A percentile compares a stretch with the other conserved stretches of the same genome.
phyloP scores from a whole-genome alignment of 208 protist species.

The Crithidia mellificae region DNA sequence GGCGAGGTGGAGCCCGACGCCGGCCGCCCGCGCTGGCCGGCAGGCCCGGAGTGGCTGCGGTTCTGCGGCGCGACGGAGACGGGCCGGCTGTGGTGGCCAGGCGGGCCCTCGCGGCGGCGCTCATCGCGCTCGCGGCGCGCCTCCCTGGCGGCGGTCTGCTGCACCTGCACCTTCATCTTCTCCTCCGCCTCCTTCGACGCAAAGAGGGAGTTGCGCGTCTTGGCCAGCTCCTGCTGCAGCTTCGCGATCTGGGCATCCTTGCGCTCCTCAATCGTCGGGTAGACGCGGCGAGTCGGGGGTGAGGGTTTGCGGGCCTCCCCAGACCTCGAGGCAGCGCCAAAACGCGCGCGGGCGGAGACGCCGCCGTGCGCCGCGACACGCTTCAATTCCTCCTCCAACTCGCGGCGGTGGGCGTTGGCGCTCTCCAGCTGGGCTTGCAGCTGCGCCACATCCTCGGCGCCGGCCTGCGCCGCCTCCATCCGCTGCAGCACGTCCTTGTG shows the following conservation, averaged over 20 bases:
- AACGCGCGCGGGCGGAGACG: neutral
- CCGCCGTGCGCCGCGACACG: neutral
- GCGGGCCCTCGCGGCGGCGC: constrained; percentile 10
- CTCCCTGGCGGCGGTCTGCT: constrained; percentile 39
- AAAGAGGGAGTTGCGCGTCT: constrained; percentile 47
- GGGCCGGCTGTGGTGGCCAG: constrained; percentile 1
- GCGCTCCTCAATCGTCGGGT: constrained; percentile 23
- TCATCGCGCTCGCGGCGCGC: constrained; percentile 32
- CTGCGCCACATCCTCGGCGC: neutral
- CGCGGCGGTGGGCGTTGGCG: constrained; percentile 26
- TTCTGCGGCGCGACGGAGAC: neutral
- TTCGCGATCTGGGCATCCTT: constrained; percentile 41
- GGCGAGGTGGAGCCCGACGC: constrained; percentile 8
- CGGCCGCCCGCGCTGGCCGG: neutral
- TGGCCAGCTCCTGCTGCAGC: constrained; percentile 74
- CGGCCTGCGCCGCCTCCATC: constrained; percentile 9
- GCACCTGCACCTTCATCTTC: constrained; percentile 43
- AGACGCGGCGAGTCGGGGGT: constrained; percentile 1
- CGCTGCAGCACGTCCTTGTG: constrained; percentile 28
- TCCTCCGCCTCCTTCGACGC: constrained; percentile 43
- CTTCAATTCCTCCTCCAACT: constrained; percentile 32
- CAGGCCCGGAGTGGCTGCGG: constrained; percentile 17
- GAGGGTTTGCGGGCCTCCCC: constrained; percentile 6
- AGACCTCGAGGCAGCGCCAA: neutral
- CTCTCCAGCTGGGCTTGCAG: constrained; percentile 18